Evolutionary conservation across 2,329 filamentous ascomycete species (phyloP).

Genomic region (Phialophora chinensis): DNA sequence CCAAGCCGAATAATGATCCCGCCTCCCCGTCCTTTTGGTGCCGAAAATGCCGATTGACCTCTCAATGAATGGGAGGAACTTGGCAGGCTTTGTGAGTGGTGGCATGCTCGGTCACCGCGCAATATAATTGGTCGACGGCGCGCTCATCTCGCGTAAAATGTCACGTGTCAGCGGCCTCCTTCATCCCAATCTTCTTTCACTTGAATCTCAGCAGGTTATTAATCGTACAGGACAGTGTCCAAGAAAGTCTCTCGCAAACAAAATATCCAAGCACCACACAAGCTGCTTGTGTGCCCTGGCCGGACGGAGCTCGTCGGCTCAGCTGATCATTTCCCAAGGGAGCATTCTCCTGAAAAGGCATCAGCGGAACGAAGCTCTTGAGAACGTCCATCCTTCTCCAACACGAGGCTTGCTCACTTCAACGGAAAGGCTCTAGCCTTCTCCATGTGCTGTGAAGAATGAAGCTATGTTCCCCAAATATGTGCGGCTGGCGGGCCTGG

Average conservation of each 20-base stretch:
- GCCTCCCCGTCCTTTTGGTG: neutral
- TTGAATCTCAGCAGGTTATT: neutral
- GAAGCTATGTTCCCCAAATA: constrained; percentile 1
- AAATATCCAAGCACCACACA: neutral
- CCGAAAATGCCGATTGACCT: constrained; percentile 6
- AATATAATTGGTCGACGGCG: neutral
- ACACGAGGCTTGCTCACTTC: constrained; percentile 1
- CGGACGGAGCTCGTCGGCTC: neutral
- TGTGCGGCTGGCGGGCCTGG: neutral
- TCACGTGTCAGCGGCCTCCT: neutral
- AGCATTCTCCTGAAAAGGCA: neutral
- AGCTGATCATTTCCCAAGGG: neutral
- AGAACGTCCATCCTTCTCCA: neutral
- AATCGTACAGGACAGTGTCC: neutral
- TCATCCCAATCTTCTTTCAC: neutral
- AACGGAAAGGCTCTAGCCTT: neutral
- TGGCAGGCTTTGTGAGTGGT: neutral
- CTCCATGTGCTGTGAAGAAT: neutral
- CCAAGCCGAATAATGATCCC: neutral
- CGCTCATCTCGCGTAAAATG: neutral
- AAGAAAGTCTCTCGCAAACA: neutral
- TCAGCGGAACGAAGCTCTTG: neutral
- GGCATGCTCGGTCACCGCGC: neutral
- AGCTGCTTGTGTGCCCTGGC: neutral
- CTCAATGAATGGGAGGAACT: neutral